Base-by-base conservation (phyloP, 225 moss, liverwort and hornwort genomes). In the Climacium dendroides region DNA sequence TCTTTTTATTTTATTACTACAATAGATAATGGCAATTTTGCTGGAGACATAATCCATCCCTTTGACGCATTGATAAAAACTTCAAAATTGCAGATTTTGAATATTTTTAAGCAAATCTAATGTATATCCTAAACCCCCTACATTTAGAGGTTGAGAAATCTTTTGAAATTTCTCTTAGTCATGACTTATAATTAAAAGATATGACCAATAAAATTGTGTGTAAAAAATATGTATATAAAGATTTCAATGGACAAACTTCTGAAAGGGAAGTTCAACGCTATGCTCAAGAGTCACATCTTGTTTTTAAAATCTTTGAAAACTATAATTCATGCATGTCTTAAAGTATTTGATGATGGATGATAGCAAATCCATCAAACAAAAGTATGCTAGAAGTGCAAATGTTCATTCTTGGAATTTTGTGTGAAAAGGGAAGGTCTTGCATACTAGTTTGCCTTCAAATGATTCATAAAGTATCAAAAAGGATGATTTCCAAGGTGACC, bases 321-420 rank as follows among this genome's bases (percentile, higher is more conserved):
- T 3, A 2, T 61, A 61, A 35, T 17, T 20, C 6, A 34, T 22
- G 11, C 25, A 61, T n/a, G n/a, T n/a, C n/a, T n/a, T n/a, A n/a
- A n/a, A n/a, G n/a, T n/a, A n/a, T n/a, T n/a, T n/a, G n/a, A n/a
- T n/a, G n/a, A n/a, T n/a, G n/a, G 28, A 47, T 72, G 45, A 29
- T 1, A 25, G 1, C 15, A 2, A 25, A 70, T 15, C 3, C 41
- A 26, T 15, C 1, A 1, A 1, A 67, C 0, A 4, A 2, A 71
- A 43, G 8, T 15, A 24, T 24, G 4, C 7, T 2, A 39, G 1
- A 24, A 39, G 14, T 39, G 14, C 13, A 69, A 0, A 15, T 70
- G 5, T 41, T 70, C 8, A 70, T 70, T 15, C 0, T 15, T 25
- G 3, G 8, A 39, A 39, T 69, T 69, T 39, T 39, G 13, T 69